These are phyloP conservation scores for Medicago truncatula DNA, from an alignment of 306 rosid species.

Conservation along the genomic window MtrunA17r5.0-ANR NC_053043.1:11947501-11948000, in stretches of 20 bases:
- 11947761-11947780: slow-evolving; percentile 10
- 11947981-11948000: not conserved
- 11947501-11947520: slow-evolving; percentile 24
- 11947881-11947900: not conserved
- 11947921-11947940: not conserved
- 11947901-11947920: not conserved
- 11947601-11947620: slow-evolving; percentile 18
- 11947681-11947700: not conserved
- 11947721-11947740: slow-evolving; percentile 2
- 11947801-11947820: not conserved
- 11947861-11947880: not conserved
- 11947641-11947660: slow-evolving; percentile 1
- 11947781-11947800: slow-evolving; percentile 4
- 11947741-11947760: not conserved
- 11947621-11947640: slow-evolving; percentile 2
- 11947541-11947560: not conserved
- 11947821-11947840: not conserved
- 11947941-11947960: not conserved
- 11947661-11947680: not conserved
- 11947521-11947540: slow-evolving; percentile 24
- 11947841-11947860: not conserved
- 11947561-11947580: not conserved
- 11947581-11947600: slow-evolving; percentile 18
- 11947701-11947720: slow-evolving; percentile 3
- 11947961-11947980: not conserved